A percentile compares a stretch with the other conserved stretches of the same genome.
phyloP scores from a whole-genome alignment of 306 rosid species.

The Vachellia collinsii region DNA sequence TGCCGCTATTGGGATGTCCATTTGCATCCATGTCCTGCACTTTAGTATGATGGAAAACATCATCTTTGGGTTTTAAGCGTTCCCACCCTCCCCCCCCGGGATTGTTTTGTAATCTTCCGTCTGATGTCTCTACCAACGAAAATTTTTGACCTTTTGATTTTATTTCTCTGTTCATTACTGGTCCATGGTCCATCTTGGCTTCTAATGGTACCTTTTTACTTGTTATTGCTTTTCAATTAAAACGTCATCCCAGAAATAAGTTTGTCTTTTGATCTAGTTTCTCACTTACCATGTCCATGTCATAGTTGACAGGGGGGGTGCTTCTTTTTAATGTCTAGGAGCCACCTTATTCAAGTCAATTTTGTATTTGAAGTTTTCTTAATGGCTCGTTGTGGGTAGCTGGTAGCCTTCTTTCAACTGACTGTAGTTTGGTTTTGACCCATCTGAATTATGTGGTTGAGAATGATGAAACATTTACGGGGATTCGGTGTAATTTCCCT shows the following conservation, averaged over 20 bases:
- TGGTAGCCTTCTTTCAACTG: background rate
- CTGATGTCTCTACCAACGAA: constrained; percentile 22
- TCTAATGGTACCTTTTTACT: background rate
- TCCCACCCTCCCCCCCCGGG: too few species aligned
- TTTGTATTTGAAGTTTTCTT: constrained; percentile 5
- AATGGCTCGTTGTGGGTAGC: background rate
- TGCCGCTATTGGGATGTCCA: constrained; percentile 11
- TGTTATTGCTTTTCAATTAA: background rate
- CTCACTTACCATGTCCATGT: background rate
- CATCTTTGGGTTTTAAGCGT: constrained; percentile 32
- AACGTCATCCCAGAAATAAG: background rate
- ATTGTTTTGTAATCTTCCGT: background rate
- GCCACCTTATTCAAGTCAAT: background rate
- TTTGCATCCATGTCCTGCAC: constrained; percentile 10
- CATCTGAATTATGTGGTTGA: background rate
- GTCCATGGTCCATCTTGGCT: constrained; percentile 27
- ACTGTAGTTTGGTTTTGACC: background rate
- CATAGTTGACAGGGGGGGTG: background rate
- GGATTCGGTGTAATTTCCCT: background rate
- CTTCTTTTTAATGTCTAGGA: background rate
- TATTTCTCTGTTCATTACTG: constrained; percentile 38
- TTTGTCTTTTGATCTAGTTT: constrained; percentile 21
- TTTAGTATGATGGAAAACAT: background rate
- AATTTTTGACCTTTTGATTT: constrained; percentile 14
- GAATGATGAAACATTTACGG: background rate